Evolutionary conservation across 2,329 filamentous ascomycete species (phyloP), one percentile per base, ranked within the genome.

Genomic region (Cryphonectria radicalis): DNA sequence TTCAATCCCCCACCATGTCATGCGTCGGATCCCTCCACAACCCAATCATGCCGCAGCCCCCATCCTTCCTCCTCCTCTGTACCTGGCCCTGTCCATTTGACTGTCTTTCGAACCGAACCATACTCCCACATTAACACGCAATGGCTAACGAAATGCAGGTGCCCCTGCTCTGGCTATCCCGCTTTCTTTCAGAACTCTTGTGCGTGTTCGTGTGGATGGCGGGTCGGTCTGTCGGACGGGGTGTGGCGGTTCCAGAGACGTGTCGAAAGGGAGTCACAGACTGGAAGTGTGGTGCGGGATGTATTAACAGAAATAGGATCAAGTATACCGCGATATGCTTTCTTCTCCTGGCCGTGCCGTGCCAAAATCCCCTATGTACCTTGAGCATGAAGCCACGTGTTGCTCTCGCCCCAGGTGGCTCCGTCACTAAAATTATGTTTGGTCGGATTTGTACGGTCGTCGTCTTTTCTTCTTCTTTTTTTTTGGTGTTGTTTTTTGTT

Each of bases 291-390:
- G 72, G 43, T 67, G 72, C 42, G 69, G 69, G 67, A 37, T 67
- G 69, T 69, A 73, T 73, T 73, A 73, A 66, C 72, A 71, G 68
- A 73, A 73, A 71, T 73, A 73, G 71, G 66, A 73, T 73, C 66
- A 64, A 69, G 69, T 73, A 73, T 73, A 68, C 66, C 63, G 72
- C 68, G 66, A 70, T 68, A 69, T 69, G 72, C 59, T 64, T 69
- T 65, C 69, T 65, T 60, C 57, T 60, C 40, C 65, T 69, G 62
- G 59, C 68, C 60, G 67, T 66, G 69, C 69, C 66, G 60, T 71
- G 72, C 72, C 72, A 71, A 70, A 59, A 69, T 71, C 63, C 69
- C 71, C 57, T 73, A 73, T 73, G 69, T 73, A 73, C 72, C 37
- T 69, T 57, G 71, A 42, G 63, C 59, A 69, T 55, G 42, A 35